These are phyloP conservation scores for Athelia psychrophila DNA, from an alignment of 1,284 basidiomycete species.

Conservation along the genomic window DNA sequence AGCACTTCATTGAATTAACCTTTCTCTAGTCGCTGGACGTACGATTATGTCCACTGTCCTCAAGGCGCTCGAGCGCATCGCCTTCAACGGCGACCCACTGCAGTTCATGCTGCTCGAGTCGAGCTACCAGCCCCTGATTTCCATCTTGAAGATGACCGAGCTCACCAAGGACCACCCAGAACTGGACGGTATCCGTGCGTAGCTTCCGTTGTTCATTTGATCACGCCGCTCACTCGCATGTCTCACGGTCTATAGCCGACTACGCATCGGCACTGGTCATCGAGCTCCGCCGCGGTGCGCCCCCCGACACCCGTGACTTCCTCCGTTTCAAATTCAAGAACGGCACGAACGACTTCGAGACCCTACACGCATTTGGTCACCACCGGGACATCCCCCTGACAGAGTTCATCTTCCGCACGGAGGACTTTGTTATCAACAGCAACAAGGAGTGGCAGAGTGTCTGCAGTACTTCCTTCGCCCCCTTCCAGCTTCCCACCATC, in stretches of 20 bases:
- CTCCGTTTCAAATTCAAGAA: slow-evolving; percentile 86
- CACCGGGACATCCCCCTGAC: slow-evolving; percentile 69
- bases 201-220: too few species aligned
- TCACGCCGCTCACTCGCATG: too few species aligned
- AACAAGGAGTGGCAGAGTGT: slow-evolving; percentile 66
- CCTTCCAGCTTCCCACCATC: slow-evolving; percentile 22
- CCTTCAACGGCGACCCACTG: slow-evolving; percentile 75
- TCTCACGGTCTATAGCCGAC: too few species aligned
- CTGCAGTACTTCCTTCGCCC: slow-evolving; percentile 38
- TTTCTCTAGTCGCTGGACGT: slow-evolving; percentile 67
- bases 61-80: slow-evolving; percentile 66
- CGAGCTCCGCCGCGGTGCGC: slow-evolving; percentile 71
- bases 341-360: slow-evolving; percentile 62
- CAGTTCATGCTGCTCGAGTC: slow-evolving; percentile 75
- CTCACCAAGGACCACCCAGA: slow-evolving; percentile 54
- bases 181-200: slow-evolving; percentile 62
- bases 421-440: slow-evolving; percentile 64
- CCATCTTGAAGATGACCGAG: slow-evolving; percentile 78
- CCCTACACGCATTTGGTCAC: slow-evolving; percentile 68
- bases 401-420: slow-evolving; percentile 74
- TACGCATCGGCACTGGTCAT: slow-evolving; percentile 77
- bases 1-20: background rate
- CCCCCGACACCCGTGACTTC: slow-evolving; percentile 75
- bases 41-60: slow-evolving; percentile 74
- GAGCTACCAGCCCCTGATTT: slow-evolving; percentile 90